phyloP scores from a whole-genome alignment of 352 stramenopile species.

The Phytophthora constricta region DNA sequence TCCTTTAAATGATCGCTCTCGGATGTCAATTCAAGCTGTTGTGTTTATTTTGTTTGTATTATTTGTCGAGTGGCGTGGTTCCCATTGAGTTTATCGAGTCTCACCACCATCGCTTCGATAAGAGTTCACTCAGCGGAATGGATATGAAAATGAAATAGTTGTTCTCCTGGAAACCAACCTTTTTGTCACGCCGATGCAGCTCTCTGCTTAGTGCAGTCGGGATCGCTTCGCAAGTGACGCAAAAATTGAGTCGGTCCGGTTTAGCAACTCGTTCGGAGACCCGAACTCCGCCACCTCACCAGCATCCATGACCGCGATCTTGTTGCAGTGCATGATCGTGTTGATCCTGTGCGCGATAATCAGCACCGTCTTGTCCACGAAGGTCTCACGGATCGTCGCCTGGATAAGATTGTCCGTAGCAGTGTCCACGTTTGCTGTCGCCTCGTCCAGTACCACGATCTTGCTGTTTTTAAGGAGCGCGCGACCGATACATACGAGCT shows the following conservation, averaged over 20 bases:
- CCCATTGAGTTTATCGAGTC: no score
- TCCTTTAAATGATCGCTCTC: no score
- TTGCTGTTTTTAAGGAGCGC: constrained; percentile 92
- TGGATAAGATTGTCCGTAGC: constrained; percentile 44
- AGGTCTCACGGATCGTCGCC: constrained; percentile 88
- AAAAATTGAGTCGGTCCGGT: constrained; percentile 37
- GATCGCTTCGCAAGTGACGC: constrained; percentile 34
- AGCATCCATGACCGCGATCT: constrained; percentile 31
- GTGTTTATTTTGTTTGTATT: no score
- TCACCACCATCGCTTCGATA: no score
- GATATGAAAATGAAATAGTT: neutral
- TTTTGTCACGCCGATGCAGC: no score
- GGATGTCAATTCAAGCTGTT: no score
- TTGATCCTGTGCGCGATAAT: constrained; percentile 35
- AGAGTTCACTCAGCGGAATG: neutral
- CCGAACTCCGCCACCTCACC: constrained; percentile 91
- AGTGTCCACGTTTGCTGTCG: constrained; percentile 80
- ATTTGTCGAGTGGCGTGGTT: no score
- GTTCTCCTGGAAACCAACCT: no score
- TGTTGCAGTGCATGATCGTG: constrained; percentile 30
- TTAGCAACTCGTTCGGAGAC: constrained; percentile 75
- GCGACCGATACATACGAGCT: constrained; percentile 95
- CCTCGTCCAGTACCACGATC: constrained; percentile 94
- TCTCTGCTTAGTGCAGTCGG: neutral
- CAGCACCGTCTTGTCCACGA: constrained; percentile 86